phyloP scores from a whole-genome alignment of 2,329 filamentous ascomycete species.

The Dactylella cylindrospora region DNA sequence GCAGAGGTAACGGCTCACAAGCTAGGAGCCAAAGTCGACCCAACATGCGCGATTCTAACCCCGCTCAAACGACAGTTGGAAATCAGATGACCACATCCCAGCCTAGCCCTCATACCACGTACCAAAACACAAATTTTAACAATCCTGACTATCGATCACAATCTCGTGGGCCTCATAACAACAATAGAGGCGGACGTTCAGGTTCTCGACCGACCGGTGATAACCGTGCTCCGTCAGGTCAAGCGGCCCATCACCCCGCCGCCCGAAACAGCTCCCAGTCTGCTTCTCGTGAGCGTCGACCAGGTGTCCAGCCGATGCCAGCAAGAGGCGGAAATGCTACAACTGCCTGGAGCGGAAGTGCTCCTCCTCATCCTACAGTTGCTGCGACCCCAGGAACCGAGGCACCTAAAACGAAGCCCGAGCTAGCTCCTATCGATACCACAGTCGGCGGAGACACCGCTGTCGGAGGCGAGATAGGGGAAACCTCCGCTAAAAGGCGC shows the following conservation, averaged over 20 bases:
- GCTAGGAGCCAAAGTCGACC: conserved; percentile 3
- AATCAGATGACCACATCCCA: no score
- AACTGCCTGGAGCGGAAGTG: no score
- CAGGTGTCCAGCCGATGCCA: no score
- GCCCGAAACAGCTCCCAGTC: neutral
- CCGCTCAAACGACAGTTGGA: no score
- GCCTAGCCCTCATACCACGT: no score
- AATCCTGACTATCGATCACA: neutral
- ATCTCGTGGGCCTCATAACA: no score
- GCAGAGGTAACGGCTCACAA: conserved; percentile 2
- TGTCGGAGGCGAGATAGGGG: neutral
- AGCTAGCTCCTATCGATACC: conserved; percentile 9
- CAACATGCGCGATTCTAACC: neutral
- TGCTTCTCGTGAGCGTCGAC: neutral
- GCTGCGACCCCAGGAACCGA: no score
- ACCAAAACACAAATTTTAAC: neutral
- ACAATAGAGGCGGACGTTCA: neutral
- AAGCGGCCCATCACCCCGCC: neutral
- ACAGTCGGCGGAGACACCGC: neutral
- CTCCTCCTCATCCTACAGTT: no score
- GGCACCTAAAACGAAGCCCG: neutral
- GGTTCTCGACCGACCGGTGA: neutral
- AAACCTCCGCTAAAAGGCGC: conserved; percentile 9
- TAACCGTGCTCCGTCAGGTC: neutral
- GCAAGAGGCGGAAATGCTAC: no score